Base-by-base conservation (phyloP, 1,284 basidiomycete genomes). In the Trametes pubescens region DNA sequence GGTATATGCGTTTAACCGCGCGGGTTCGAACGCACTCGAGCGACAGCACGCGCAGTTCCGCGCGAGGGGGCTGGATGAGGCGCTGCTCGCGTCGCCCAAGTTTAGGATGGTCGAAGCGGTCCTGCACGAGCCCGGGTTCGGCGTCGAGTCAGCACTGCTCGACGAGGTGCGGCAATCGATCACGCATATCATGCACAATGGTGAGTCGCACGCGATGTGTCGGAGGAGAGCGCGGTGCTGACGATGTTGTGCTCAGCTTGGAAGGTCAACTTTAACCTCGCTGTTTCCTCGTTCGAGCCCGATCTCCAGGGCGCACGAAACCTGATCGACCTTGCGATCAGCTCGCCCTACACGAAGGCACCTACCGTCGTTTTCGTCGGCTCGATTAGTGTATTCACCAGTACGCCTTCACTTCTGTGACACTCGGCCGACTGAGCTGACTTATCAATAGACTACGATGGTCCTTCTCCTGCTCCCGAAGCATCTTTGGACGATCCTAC, bases 211-310 rank as follows among this genome's bases (percentile, higher is more conserved):
- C 8, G 37, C 61, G 69, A n/a, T 60, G 69, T 64, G 29, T 22
- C 18, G 7, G 24, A 26, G 9, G 16, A 18, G 9, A 34, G 18
- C 1, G 5, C 14, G 18, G 10, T 2, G 11, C 53, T 53, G 35
- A 21, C 18, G 32, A 8, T 6, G 32, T 22, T 0, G 32, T 35
- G 8, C 21, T 13, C 46, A 74, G 79, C 78, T 4, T 80, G 78
- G 76, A 68, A 65, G 1, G 74, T 81, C 29, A 73, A 80, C 62
- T 79, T 80, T 69, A 78, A 77, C 57, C 61, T 76, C 10, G 14
- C 68, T 0, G 57, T 72, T 6, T 18, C 53, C 1, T 71, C 70
- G 10, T 74, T 72, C 59, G 72, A 74, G 38, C 24, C 29, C n/a
- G 65, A 70, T 32, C 32, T 74, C 13, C 56, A 64, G 21, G 68